Evolutionary conservation across 768 basidiomycete genomes (phyloP), one percentile per base, ranked within the genome.

Genomic region (Boletus fagicola): DNA sequence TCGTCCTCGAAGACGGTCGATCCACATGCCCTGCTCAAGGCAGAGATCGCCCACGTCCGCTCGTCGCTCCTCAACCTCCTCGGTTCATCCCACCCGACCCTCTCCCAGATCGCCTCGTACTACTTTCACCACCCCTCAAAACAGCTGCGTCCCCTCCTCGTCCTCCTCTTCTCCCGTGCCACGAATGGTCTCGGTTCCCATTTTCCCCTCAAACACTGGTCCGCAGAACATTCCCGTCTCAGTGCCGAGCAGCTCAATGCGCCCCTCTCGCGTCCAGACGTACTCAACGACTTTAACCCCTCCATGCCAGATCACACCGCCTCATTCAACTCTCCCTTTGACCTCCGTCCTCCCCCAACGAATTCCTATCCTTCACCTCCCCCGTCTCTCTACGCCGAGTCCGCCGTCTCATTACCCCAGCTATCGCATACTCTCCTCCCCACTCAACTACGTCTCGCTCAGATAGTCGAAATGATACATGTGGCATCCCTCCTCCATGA

Each of bases 391-490:
- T 49, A 0, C 15, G 45, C 54, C 44, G 59, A 56, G 3, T 51
- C 69, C 6, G 43, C 62, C 65, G 42, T 59, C 58, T 35, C 65
- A 61, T 16, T 76, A 72, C 33, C 76, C 75, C 56, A 72, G 65
- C 30, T 72, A 9, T 65, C 67, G 4, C 71, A 73, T 20, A 65
- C 72, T 0, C 62, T 73, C 5, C 83, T 99, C 7, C 93, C 96
- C 16, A 87, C 94, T 1, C 97, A 99, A 73, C 75, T 88, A 31
- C 88, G 95, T 31, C 84, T 99, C 35, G 96, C 95, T 5, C 94
- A 96, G 67, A 95, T 99, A 44, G 87, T 93, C 51, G 97, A 99
- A 72, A 97, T 98, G 94, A 91, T 99, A 48, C 94, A 98, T 69
- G 89, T 98, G 59, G 95, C 97, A 26, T 94, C 90, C 4, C 80